Evolutionary conservation across 2,329 filamentous ascomycete genomes (phyloP).

Genomic region (Torrubiellomyces zombiae): DNA sequence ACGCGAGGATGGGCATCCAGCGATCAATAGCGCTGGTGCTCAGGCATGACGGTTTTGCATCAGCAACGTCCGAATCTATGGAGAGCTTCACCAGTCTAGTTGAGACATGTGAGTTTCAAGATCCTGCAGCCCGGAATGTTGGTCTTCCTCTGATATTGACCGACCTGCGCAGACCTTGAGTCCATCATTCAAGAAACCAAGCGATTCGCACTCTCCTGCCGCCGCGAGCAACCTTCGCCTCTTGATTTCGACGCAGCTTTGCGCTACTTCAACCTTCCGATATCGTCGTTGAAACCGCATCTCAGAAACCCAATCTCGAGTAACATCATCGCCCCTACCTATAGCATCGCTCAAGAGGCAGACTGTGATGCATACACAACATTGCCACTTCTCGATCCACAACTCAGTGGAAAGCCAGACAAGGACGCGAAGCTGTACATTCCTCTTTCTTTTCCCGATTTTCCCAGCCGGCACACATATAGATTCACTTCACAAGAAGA

Average conservation of each 20-base stretch:
- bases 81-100: constrained; percentile 39
- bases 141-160: constrained; percentile 6
- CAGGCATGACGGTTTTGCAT: constrained; percentile 40
- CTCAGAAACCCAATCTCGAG: constrained; percentile 33
- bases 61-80: constrained; percentile 36
- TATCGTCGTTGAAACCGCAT: constrained; percentile 37
- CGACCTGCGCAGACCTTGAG: constrained; percentile 24
- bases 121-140: neutral
- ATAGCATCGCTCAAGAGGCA: constrained; percentile 18
- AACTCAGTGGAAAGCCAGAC: constrained; percentile 41
- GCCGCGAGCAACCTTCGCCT: constrained; percentile 36
- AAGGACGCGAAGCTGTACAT: constrained; percentile 40
- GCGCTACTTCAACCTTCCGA: constrained; percentile 31
- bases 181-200: constrained; percentile 32
- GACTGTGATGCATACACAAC: constrained; percentile 23
- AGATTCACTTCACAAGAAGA: constrained; percentile 38
- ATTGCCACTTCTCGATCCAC: constrained; percentile 30
- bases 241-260: constrained; percentile 40
- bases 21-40: constrained; percentile 39
- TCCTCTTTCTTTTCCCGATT: constrained; percentile 40
- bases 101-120: constrained; percentile 34
- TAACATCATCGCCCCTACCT: constrained; percentile 20
- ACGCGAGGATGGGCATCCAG: constrained; percentile 24
- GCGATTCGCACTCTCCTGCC: constrained; percentile 27
- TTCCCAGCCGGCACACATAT: constrained; percentile 49